Evolutionary conservation across 1,284 basidiomycete genomes (phyloP), one percentile per base, ranked within the genome.

Genomic region (Sporisorium exsertum): DNA sequence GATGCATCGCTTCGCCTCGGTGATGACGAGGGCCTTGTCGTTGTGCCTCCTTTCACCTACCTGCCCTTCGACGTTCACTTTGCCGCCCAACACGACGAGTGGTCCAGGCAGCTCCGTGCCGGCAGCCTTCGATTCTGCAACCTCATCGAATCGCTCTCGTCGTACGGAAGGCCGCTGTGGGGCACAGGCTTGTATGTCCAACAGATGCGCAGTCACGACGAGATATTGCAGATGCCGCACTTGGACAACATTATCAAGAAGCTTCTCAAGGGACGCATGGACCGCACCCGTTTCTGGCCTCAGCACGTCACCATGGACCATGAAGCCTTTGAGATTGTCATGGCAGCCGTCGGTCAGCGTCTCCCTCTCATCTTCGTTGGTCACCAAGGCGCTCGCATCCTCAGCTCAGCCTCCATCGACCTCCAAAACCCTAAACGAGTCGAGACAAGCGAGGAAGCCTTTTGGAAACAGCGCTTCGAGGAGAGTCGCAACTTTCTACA

Each of bases 61-160:
- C n/a, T 58, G 29, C 56, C 56, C 6, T 58, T 50, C 24, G 57
- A 58, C 18, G 57, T 58, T 20, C 22, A 29, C 24, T 51, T 58
- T 20, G 2, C 42, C 42, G 4, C 10, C 42, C 2, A 43, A 43
- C 42, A 43, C 42, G 10, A n/a, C 4, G 18, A 43, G 42, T n/a
- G n/a, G 18, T n/a, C 4, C 20, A 5, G 20, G 18, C 42, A 12
- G 42, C 18, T 43, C 42, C 42, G 18, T 4, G 42, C 12, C 6
- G 42, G 42, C 42, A 43, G 18, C 4, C 42, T 43, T n/a, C 4
- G 5, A 43, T 43, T 43, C 42, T 5, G 42, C 3, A n/a, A 43
- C n/a, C 42, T 43, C 18, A 2, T 20, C n/a, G 42, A 43, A 15
- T 20, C 5, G 6, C 42, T 43, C 10, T 3, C 5, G 10, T 43